Evolutionary conservation across 306 rosid genomes (phyloP), one percentile per base, ranked within the genome.

Genomic region (Senna siamea): DNA sequence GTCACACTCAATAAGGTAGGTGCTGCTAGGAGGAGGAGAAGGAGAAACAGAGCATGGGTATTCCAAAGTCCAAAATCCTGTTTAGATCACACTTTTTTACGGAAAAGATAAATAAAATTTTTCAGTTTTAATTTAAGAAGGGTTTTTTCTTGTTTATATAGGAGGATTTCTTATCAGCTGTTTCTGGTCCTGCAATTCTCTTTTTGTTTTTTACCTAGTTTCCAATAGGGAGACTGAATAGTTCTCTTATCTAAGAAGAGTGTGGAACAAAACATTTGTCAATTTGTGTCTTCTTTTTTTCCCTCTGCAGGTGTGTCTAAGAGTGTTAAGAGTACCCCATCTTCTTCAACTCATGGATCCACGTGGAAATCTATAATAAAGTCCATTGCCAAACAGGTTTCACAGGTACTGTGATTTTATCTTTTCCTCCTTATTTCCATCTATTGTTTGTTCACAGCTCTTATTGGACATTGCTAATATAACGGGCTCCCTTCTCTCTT

Each of bases 301-400:
- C 17, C 51, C 51, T 62, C 18, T 18, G 35, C 69, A 63, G 69
- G 40, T 73, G 78, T 66, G 64, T 81, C 82, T 18, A 89, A 81
- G 75, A 81, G 75, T 66, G 58, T 69, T 38, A 86, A 68, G 90
- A 83, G 70, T 70, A 18, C 75, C 20, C 12, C 77, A 34, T 43
- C 88, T 69, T 73, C 86, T 60, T 66, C 90, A 63, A 56, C 78
- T 62, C 35, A 19, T 43, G 89, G 85, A 66, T 91, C 97, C 35
- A 82, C 80, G 81, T 94, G 93, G 98, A 94, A 89, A 65, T 81
- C 89, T 35, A 57, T 94, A 17, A 67, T 89, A 50, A 77, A 85
- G 79, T 82, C 94, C 30, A 73, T 94, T 59, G 93, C 96, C 78
- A 89, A 84, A 84, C 96, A 94, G 47, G 93, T 94, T 84, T 94